A percentile compares a stretch with the other conserved stretches of the same genome.
Evolutionary conservation across 75 land plant species (phyloP).

Genomic region (Sequoiadendron giganteum): DNA sequence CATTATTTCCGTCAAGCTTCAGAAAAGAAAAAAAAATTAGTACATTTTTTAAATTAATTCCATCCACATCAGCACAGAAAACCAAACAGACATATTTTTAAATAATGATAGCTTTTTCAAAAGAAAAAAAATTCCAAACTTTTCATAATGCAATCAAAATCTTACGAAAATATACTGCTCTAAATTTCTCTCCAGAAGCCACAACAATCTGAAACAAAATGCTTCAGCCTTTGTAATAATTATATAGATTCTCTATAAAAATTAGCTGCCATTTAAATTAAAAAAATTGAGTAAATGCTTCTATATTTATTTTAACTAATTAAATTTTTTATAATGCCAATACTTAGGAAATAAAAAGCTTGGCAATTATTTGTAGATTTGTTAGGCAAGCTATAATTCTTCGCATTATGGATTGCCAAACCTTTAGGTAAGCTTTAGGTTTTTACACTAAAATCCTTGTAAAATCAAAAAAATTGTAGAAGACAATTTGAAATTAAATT

Average conservation of each 20-base stretch:
- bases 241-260: background rate
- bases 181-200: background rate
- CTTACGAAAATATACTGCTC: background rate
- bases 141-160: background rate
- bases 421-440: too few species aligned
- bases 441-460: too few species aligned
- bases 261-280: background rate
- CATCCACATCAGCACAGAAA: background rate
- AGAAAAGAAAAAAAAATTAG: background rate
- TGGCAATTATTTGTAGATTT: background rate
- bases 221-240: background rate
- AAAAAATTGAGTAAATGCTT: background rate
- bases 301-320: background rate
- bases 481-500: background rate
- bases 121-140: background rate
- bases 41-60: background rate
- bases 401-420: too few species aligned
- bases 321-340: background rate
- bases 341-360: background rate
- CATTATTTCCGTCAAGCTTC: constrained; percentile 9
- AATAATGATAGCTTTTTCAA: background rate
- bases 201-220: background rate
- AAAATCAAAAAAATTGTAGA: background rate
- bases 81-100: background rate
- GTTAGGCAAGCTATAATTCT: too few species aligned